Evolutionary conservation across 83 land plant species (phyloP).

Genomic region (Larix sibirica): DNA sequence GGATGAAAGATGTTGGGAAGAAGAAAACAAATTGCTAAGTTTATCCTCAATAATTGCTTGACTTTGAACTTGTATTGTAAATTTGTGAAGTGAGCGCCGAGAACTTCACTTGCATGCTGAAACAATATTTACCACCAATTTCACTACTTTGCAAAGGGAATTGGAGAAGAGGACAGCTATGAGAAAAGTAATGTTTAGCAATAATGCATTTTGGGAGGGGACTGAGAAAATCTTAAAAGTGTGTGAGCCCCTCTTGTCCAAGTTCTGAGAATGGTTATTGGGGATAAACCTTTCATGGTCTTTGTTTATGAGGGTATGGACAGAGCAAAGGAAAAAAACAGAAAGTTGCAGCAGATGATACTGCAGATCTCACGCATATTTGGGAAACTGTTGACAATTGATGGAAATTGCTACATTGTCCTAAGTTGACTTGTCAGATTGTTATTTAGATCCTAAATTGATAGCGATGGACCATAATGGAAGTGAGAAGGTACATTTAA

Average conservation of each 20-base stretch:
- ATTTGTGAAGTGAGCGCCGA: not conserved
- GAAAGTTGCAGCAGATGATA: not conserved
- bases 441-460: too few relatives aligned
- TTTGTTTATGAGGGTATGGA: not conserved
- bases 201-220: not conserved
- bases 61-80: not conserved
- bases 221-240: not conserved
- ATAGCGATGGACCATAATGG: too few relatives aligned
- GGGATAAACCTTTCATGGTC: not conserved
- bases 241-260: not conserved
- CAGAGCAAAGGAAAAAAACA: not conserved
- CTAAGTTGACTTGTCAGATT: too few relatives aligned
- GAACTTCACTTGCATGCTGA: not conserved
- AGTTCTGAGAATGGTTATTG: not conserved
- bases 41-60: not conserved
- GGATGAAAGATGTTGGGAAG: not conserved
- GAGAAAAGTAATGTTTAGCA: not conserved
- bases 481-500: too few relatives aligned
- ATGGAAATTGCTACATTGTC: too few relatives aligned
- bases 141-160: not conserved
- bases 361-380: too few relatives aligned
- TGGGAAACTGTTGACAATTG: too few relatives aligned
- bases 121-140: not conserved
- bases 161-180: not conserved
- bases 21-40: not conserved